Conservation (phyloP, 2,329 filamentous ascomycete genomes). For the Chrysosporium keratinophilum region DNA sequence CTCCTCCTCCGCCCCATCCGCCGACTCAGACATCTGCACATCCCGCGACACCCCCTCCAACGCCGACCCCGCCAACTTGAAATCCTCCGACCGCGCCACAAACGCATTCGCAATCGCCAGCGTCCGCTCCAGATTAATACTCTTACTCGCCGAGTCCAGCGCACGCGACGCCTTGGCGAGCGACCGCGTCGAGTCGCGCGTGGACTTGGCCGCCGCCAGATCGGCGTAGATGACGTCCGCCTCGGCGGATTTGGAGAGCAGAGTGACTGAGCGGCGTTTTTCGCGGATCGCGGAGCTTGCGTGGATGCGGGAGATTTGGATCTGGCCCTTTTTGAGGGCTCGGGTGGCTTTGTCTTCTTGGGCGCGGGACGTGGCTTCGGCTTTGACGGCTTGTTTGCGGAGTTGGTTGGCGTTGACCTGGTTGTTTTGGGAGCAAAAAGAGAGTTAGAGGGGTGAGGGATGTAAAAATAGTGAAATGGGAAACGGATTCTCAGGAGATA, state of each 20-base stretch:
- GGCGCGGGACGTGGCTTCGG: conserved; percentile 38
- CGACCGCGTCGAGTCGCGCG: conserved; percentile 37
- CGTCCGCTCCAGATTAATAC: conserved; percentile 37
- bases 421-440: too few species aligned
- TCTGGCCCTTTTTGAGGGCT: conserved; percentile 40
- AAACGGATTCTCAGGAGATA: not conserved
- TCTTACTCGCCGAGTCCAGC: conserved; percentile 36
- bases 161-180: conserved; percentile 37
- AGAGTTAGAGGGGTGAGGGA: too few species aligned
- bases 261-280: conserved; percentile 37
- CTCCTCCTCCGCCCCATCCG: conserved; percentile 29
- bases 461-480: not conserved
- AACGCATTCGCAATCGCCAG: conserved; percentile 37
- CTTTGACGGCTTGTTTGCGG: conserved; percentile 39
- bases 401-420: conserved; percentile 41
- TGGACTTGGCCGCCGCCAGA: conserved; percentile 40
- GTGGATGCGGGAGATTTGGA: conserved; percentile 42
- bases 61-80: conserved; percentile 35
- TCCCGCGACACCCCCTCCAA: conserved; percentile 35
- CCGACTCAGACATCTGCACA: conserved; percentile 36
- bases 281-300: conserved; percentile 39
- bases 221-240: conserved; percentile 42
- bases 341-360: conserved; percentile 41
- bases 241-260: conserved; percentile 37
- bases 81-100: conserved; percentile 33